These are phyloP conservation scores for Fusarium sp. DNA, from an alignment of 2,329 filamentous ascomycete species.

Conservation along the genomic window DNA sequence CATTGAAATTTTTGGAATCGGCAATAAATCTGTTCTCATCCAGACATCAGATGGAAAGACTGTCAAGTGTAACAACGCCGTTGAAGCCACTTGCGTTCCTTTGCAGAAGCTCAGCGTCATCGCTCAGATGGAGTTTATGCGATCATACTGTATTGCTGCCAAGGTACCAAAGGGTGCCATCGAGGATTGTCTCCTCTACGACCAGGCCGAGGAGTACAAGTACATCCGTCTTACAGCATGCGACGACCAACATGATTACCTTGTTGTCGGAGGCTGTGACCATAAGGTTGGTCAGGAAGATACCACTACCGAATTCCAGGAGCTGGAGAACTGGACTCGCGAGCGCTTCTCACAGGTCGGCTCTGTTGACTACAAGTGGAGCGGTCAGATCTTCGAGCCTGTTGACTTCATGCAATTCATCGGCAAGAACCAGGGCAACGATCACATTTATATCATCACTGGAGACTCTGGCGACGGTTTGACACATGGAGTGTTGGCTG, in stretches of 20 bases:
- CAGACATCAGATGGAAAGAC: slow-evolving; percentile 59
- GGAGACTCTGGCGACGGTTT: slow-evolving; percentile 69
- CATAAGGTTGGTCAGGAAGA: slow-evolving; percentile 68
- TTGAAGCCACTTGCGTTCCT: slow-evolving; percentile 66
- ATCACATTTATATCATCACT: slow-evolving; percentile 64
- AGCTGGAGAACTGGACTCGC: slow-evolving; percentile 64
- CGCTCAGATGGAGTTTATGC: slow-evolving; percentile 63
- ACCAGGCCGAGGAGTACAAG: slow-evolving; percentile 65
- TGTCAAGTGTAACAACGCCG: slow-evolving; percentile 59
- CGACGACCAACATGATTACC: slow-evolving; percentile 64
- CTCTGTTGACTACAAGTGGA: slow-evolving; percentile 66
- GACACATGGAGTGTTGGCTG: slow-evolving; percentile 66
- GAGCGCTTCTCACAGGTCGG: slow-evolving; percentile 63
- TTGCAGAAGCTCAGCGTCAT: slow-evolving; percentile 66
- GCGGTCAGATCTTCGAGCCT: slow-evolving; percentile 67
- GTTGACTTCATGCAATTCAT: slow-evolving; percentile 67
- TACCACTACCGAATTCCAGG: slow-evolving; percentile 57
- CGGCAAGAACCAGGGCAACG: slow-evolving; percentile 63
- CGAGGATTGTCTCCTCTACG: slow-evolving; percentile 67
- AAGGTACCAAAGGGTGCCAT: slow-evolving; percentile 62
- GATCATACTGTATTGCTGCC: slow-evolving; percentile 68
- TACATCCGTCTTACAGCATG: slow-evolving; percentile 65
- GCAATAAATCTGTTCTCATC: slow-evolving; percentile 57
- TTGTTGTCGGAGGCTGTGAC: slow-evolving; percentile 67
- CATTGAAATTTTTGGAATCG: slow-evolving; percentile 30